phyloP scores from a whole-genome alignment of 352 stramenopile species.

The Phytopythium sindhum region DNA sequence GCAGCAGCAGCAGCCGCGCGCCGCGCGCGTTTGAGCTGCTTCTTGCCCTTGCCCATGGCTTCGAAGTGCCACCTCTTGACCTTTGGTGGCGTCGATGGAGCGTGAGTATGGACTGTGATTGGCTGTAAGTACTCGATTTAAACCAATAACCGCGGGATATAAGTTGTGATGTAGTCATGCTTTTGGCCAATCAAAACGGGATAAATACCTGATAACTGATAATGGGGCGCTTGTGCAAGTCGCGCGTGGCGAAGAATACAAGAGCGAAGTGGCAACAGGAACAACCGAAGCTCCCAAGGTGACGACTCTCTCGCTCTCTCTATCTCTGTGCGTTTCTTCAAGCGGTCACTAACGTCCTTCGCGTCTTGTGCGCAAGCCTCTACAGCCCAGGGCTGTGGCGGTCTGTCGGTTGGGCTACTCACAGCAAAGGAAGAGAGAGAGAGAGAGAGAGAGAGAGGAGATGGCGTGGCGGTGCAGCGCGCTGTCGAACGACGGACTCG shows the following conservation, averaged over 20 bases:
- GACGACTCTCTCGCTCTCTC: neutral
- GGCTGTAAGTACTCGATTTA: neutral
- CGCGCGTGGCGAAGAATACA: neutral
- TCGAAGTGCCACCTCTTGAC: neutral
- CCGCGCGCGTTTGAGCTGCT: conserved; percentile 31
- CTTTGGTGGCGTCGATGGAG: neutral
- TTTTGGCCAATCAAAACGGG: conserved; percentile 7
- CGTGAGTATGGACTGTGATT: neutral
- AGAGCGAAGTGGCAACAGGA: neutral
- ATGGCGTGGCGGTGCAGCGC: conserved; percentile 80
- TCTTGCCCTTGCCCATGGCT: conserved; percentile 42
- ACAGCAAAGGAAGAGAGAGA: neutral
- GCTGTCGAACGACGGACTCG: conserved; percentile 55
- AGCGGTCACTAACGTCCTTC: neutral
- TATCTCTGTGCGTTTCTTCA: neutral
- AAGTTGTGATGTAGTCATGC: neutral
- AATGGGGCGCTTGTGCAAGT: neutral
- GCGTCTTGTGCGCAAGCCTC: neutral
- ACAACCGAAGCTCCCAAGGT: neutral
- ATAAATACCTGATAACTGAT: neutral
- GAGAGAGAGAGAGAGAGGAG: neutral
- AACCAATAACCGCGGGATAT: neutral
- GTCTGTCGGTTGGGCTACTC: neutral
- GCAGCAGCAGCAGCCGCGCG: conserved; percentile 2
- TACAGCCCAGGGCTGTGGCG: neutral